These are phyloP conservation scores for Podospora pseudoanserina DNA, from an alignment of 495 filamentous ascomycete species.

Conservation along the genomic window DNA sequence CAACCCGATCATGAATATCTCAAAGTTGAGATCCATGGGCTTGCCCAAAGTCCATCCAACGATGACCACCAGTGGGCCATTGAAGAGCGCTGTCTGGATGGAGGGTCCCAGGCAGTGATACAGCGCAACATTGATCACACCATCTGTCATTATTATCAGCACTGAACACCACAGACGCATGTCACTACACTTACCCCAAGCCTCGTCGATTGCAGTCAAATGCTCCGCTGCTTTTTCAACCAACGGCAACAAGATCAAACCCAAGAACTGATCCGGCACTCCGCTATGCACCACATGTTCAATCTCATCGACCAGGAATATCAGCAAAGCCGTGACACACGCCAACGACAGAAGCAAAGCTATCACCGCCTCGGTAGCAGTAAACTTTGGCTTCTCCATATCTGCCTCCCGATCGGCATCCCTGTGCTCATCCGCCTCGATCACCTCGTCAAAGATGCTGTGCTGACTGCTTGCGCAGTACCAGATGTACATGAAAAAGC, in stretches of 20 bases:
- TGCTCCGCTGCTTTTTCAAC: constrained; percentile 90
- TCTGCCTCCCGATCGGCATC: constrained; percentile 68
- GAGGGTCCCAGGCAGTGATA: constrained; percentile 79
- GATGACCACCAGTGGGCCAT: constrained; percentile 74
- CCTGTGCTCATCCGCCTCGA: constrained; percentile 65
- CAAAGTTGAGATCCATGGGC: constrained; percentile 74
- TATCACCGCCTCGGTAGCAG: constrained; percentile 66
- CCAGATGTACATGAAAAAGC: constrained; percentile 68
- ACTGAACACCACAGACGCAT: background rate
- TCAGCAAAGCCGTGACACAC: constrained; percentile 72
- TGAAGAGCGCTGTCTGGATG: constrained; percentile 83
- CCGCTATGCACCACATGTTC: constrained; percentile 61
- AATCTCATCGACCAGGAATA: constrained; percentile 77
- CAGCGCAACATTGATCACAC: constrained; percentile 78
- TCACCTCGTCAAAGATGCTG: constrained; percentile 56
- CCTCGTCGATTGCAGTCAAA: constrained; percentile 81
- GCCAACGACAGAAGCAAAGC: constrained; percentile 62
- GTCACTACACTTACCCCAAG: constrained; percentile 59
- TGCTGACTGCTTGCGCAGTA: constrained; percentile 81
- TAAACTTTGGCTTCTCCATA: constrained; percentile 65
- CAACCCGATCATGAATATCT: constrained; percentile 80
- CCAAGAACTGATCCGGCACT: constrained; percentile 73
- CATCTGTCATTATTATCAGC: constrained; percentile 7
- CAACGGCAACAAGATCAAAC: constrained; percentile 70
- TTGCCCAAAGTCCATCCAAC: constrained; percentile 70